Conservation (phyloP, 805 yeast genomes). For the Metschnikowia cerradonensis region DNA sequence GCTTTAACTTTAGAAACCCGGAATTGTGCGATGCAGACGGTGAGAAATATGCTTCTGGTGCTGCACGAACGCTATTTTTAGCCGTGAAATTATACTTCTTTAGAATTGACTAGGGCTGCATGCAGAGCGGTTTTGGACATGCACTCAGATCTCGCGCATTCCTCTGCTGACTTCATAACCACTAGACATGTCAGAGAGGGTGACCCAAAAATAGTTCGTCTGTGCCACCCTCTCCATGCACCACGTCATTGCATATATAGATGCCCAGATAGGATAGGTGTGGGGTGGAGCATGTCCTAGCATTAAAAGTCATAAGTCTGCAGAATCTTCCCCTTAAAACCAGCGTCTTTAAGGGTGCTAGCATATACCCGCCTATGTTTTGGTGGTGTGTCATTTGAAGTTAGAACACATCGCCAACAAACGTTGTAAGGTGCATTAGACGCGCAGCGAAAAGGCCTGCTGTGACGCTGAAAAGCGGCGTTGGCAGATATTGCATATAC, state of each 20-base stretch:
- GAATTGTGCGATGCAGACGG: background rate
- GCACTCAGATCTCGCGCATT: constrained; percentile 1
- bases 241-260: background rate
- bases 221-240: background rate
- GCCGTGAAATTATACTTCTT: background rate
- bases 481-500: background rate
- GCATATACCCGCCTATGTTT: too few species aligned
- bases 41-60: background rate
- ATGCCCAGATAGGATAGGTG: background rate
- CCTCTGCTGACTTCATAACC: background rate
- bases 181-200: background rate
- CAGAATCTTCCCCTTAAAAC: too few species aligned
- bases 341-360: too few species aligned
- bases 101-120: background rate
- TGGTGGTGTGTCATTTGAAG: too few species aligned
- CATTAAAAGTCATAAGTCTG: too few species aligned
- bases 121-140: background rate
- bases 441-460: constrained; percentile 3
- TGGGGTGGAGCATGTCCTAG: too few species aligned
- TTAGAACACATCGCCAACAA: background rate
- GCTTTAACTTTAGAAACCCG: background rate
- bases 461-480: background rate
- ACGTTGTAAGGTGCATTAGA: constrained; percentile 3
- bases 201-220: background rate
- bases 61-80: background rate